Conservation (phyloP, 768 basidiomycete genomes). For the Auricularia cornea region DNA sequence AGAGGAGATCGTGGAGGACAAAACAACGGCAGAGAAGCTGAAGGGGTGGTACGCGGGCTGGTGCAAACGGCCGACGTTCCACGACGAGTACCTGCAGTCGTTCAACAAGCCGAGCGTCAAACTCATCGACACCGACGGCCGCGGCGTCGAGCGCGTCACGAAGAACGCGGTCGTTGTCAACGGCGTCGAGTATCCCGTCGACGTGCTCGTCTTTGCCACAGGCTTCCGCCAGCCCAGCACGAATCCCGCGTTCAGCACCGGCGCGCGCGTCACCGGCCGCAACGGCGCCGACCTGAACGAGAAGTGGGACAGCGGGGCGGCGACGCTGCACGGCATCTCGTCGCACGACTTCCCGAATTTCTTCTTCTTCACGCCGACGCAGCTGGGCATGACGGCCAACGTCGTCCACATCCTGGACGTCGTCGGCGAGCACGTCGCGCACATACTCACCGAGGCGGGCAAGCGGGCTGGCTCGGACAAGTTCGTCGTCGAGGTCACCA, state of each 20-base stretch:
- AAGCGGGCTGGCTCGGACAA: neutral
- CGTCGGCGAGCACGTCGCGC: neutral
- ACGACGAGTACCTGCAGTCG: slow-evolving; percentile 3
- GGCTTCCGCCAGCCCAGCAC: neutral
- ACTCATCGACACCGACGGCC: slow-evolving; percentile 2
- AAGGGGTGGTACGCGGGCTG: neutral
- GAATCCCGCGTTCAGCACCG: neutral
- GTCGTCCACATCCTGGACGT: neutral
- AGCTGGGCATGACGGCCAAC: neutral
- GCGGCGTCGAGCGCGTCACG: neutral
- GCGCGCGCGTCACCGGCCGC: neutral
- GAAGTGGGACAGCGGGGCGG: neutral
- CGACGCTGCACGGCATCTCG: neutral
- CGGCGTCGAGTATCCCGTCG: neutral
- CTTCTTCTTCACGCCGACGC: neutral
- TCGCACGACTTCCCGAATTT: neutral
- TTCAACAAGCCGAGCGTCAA: slow-evolving; percentile 2
- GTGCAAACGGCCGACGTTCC: slow-evolving; percentile 3
- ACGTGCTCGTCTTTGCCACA: neutral
- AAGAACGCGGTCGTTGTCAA: neutral
- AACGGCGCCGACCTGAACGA: neutral
- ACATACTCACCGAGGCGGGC: neutral
- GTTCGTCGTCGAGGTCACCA: neutral
- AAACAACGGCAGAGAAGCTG: neutral
- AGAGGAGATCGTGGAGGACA: neutral